These are phyloP conservation scores for Avena eriantha DNA, from an alignment of 176 grass and related monocot genomes.

Conservation along the genomic window DNA sequence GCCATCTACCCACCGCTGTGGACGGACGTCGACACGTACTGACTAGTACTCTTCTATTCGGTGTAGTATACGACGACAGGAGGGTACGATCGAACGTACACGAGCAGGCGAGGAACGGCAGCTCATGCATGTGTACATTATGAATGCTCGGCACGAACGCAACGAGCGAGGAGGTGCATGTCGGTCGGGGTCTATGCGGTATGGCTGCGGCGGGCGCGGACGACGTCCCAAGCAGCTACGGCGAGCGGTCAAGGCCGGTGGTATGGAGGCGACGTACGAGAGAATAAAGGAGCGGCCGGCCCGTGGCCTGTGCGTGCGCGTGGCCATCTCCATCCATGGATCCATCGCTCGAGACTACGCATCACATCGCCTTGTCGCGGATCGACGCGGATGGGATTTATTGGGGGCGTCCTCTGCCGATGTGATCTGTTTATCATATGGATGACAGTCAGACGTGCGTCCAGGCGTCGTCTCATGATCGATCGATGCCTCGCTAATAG, in stretches of 20 bases:
- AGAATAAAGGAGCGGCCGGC: background rate
- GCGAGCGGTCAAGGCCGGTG: constrained; percentile 6
- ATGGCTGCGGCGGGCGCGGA: background rate
- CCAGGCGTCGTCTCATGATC: background rate
- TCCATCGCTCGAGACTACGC: background rate
- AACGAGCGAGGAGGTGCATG: background rate
- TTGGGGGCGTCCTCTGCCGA: background rate
- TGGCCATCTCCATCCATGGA: background rate
- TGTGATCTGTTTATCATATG: background rate
- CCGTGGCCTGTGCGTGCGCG: background rate
- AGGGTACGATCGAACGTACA: background rate
- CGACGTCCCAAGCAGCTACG: background rate
- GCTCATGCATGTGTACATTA: background rate
- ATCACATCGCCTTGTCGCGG: constrained; percentile 45
- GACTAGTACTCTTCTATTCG: background rate
- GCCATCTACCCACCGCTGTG: background rate
- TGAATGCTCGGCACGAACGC: background rate
- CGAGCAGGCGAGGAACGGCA: background rate
- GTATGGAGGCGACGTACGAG: constrained; percentile 7
- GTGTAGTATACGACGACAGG: background rate
- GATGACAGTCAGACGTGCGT: constrained; percentile 35
- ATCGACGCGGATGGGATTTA: background rate
- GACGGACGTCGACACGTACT: background rate
- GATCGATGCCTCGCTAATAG: background rate
- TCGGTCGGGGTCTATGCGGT: background rate